These are phyloP conservation scores for Entomortierella parvispora DNA, from an alignment of 192 early-diverging fungal genomes.

Conservation along the genomic window DNA sequence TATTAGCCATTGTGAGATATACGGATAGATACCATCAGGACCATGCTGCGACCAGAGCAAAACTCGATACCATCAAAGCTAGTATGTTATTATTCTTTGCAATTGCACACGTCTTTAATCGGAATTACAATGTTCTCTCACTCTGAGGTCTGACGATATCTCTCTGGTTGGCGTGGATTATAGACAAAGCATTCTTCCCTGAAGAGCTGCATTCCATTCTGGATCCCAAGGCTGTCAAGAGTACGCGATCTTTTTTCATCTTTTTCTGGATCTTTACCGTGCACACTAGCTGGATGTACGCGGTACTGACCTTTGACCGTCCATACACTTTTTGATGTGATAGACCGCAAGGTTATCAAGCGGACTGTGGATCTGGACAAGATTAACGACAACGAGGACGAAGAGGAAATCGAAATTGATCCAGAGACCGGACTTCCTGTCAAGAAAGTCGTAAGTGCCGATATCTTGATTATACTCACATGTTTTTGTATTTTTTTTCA, in stretches of 20 bases:
- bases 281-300: too few relatives aligned
- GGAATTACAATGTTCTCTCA: too few relatives aligned
- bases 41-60: constrained; percentile 25
- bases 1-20: constrained; percentile 38
- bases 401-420: constrained; percentile 30
- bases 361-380: constrained; percentile 23
- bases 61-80: constrained; percentile 35
- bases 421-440: constrained; percentile 25
- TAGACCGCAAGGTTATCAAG: constrained; percentile 33
- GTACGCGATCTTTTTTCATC: constrained; percentile 13
- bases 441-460: constrained; percentile 28
- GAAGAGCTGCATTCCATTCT: constrained; percentile 48
- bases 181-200: constrained; percentile 47
- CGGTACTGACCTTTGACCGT: background rate
- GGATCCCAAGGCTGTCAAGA: constrained; percentile 41
- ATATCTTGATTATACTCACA: too few relatives aligned
- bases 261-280: background rate
- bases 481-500: too few relatives aligned
- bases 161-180: background rate
- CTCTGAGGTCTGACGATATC: too few relatives aligned
- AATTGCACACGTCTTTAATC: too few relatives aligned
- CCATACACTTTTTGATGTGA: background rate
- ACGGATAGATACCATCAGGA: constrained; percentile 50
- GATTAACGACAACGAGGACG: constrained; percentile 19
- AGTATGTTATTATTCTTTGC: constrained; percentile 23